Evolutionary conservation across 352 stramenopile species (phyloP).

Genomic region (Pythium utonaiense): DNA sequence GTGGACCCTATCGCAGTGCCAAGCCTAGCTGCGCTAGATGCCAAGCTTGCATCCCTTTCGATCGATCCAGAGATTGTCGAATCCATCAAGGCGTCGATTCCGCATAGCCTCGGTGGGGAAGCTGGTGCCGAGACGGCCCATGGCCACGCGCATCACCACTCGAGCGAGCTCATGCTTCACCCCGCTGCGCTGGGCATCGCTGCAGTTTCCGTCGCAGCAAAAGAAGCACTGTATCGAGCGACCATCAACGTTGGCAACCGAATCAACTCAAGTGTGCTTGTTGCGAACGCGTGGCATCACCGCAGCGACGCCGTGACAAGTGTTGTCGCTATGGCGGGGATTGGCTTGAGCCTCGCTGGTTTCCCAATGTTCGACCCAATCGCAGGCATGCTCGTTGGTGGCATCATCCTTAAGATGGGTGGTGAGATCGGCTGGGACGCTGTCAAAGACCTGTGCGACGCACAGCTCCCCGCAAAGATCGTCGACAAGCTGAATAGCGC

Average conservation of each 20-base stretch:
- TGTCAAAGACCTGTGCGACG: conserved; percentile 61
- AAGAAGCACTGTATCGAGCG: conserved; percentile 91
- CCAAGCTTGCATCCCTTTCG: conserved; percentile 18
- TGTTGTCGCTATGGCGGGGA: conserved; percentile 65
- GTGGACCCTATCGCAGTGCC: conserved; percentile 27
- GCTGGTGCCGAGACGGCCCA: background rate
- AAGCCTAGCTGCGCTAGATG: conserved; percentile 23
- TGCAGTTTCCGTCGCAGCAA: conserved; percentile 80
- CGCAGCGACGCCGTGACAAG: conserved; percentile 83
- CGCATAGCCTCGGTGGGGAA: conserved; percentile 2
- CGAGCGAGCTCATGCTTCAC: conserved; percentile 35
- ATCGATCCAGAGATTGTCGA: conserved; percentile 33
- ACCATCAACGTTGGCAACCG: conserved; percentile 88
- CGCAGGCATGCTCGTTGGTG: conserved; percentile 64
- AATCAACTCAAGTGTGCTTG: conserved; percentile 90
- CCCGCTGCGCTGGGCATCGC: conserved; percentile 81
- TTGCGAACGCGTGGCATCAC: conserved; percentile 96
- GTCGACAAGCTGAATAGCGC: conserved; percentile 37
- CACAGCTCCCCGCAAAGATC: conserved; percentile 36
- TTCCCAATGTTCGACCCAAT: conserved; percentile 67
- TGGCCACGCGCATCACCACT: conserved; percentile 1
- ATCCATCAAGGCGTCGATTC: conserved; percentile 31
- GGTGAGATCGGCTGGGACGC: conserved; percentile 62
- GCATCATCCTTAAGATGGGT: conserved; percentile 76
- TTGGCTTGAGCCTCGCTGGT: conserved; percentile 55